Evolutionary conservation across 2,329 filamentous ascomycete species (phyloP), one percentile per base, ranked within the genome.

Genomic region (Elsinoe necatrix): DNA sequence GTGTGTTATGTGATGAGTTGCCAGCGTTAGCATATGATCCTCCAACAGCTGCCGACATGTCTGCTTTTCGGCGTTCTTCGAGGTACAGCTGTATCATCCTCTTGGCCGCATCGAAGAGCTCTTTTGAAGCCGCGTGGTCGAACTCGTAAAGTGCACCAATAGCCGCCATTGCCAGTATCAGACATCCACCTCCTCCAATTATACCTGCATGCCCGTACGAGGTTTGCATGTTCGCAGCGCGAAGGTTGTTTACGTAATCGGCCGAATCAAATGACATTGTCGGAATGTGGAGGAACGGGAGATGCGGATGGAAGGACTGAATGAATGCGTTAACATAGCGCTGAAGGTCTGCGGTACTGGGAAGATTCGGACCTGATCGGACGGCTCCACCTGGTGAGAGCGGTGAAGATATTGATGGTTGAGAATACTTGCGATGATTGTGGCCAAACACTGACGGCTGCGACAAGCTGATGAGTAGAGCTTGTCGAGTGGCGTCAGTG

Each of bases 11-110:
- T 5, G 67, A 64, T 43, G 77, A 73, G 58, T 71, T 75, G 11
- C 77, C 73, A 12, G 55, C 16, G 21, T 50, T 50, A 47, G 63
- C 63, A 12, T 62, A 59, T 8, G 62, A 62, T 5, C 80, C 78
- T 54, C 76, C 80, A 21, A 81, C 71, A 4, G 78, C 78, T 42
- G 79, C 78, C 20, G 80, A 79, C 69, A 95, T 85, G 67, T 95
- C 90, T 55, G 87, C 86, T 69, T 91, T 92, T 62, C 90, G 84
- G 58, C 90, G 82, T 69, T 95, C 90, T 69, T 97, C 92, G 31
- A 98, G 80, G 68, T 95, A 95, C 60, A 91, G 78, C 61, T 92
- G 85, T 58, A 97, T 95, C 85, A 95, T 89, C 73, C 90, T 95
- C 76, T 96, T 96, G 50, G 91, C 88, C 67, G 90, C 86, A 63